phyloP scores from a whole-genome alignment of 306 rosid genomes.

The Leucaena leucocephala region DNA sequence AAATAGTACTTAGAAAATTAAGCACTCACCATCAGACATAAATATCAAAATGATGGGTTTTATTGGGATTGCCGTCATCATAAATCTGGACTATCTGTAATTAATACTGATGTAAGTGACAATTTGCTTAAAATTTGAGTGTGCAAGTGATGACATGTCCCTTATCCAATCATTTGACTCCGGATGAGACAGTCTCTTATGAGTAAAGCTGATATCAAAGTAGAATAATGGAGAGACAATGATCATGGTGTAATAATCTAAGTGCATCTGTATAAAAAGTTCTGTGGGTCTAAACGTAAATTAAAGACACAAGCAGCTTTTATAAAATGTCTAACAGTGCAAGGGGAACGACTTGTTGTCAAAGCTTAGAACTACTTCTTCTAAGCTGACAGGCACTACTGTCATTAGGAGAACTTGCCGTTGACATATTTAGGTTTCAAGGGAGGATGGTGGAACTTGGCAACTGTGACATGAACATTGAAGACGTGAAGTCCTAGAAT shows the following conservation, averaged over 20 bases:
- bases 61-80: slow-evolving; percentile 35
- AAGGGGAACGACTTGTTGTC: no score
- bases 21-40: slow-evolving; percentile 38
- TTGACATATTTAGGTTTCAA: no score
- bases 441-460: no score
- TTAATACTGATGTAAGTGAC: slow-evolving; percentile 16
- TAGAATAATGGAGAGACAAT: slow-evolving; percentile 8
- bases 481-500: neutral
- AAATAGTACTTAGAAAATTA: slow-evolving; percentile 37
- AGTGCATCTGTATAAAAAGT: neutral
- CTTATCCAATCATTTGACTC: slow-evolving; percentile 40
- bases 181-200: no score
- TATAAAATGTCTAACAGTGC: neutral
- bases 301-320: neutral
- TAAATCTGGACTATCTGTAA: slow-evolving; percentile 26
- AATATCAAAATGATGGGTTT: slow-evolving; percentile 43
- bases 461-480: no score
- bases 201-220: neutral
- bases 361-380: no score
- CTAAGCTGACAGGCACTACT: no score
- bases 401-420: no score
- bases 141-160: slow-evolving; percentile 32
- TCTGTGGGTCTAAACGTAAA: neutral
- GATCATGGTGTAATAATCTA: neutral
- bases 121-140: slow-evolving; percentile 36